A percentile compares a stretch with the other conserved stretches of the same genome.
phyloP scores from a whole-genome alignment of 257 asterid species.

The Solanum chiquidenum region DNA sequence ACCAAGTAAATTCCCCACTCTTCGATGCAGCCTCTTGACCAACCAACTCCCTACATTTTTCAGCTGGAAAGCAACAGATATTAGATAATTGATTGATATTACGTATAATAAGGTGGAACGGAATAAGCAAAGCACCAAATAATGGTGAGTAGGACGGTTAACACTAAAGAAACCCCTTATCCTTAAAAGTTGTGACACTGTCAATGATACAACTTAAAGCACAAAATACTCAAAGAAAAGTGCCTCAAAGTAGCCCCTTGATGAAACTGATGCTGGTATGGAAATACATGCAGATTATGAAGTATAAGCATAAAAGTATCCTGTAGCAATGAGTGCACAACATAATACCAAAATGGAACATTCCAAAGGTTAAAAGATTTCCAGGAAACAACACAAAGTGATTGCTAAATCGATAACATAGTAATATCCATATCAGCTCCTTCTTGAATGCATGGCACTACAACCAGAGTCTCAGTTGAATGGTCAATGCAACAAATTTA shows the following conservation, averaged over 20 bases:
- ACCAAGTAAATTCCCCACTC: slow-evolving; percentile 65
- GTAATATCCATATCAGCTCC: background rate
- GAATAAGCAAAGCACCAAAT: background rate
- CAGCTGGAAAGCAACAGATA: slow-evolving; percentile 46
- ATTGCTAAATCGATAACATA: background rate
- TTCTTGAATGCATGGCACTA: background rate
- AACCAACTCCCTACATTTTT: slow-evolving; percentile 68
- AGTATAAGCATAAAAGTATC: background rate
- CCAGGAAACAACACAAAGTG: background rate
- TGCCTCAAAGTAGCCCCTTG: background rate
- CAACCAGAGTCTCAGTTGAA: background rate
- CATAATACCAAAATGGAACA: background rate
- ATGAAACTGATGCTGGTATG: background rate
- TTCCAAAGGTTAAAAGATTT: background rate
- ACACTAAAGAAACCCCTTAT: background rate
- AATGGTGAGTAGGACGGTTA: background rate
- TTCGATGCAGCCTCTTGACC: slow-evolving; percentile 87
- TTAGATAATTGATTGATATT: background rate
- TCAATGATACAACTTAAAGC: background rate
- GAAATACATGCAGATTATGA: background rate
- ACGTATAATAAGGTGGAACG: background rate
- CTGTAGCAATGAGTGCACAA: background rate
- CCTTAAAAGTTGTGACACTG: background rate
- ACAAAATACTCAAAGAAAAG: background rate
- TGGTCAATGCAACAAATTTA: background rate